Evolutionary conservation across 805 yeast species (phyloP), one percentile per base, ranked within the genome.

Genomic region (Starmera dryadoides): DNA sequence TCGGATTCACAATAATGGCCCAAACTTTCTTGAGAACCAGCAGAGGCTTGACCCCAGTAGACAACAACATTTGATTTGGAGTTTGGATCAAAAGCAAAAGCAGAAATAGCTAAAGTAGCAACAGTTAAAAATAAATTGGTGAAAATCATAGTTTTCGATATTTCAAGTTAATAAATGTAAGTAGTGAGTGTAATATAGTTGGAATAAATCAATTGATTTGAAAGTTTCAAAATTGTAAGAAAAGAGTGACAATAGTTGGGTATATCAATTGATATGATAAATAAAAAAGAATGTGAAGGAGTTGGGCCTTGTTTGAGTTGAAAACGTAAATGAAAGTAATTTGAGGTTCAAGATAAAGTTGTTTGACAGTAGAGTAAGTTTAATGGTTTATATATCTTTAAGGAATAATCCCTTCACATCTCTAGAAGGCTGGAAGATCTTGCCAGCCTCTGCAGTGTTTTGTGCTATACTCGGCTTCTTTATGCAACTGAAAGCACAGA

Each of bases 41-140:
- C 79, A 14, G 91, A 77, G 50, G 76, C 75, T 62, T 87, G 95
- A 39, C 96, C 96, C 96, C 96, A 87, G 63, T 87, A 87, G 7
- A 84, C 69, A 18, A 82, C 96, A 30, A 86, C 75, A 47, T 85
- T 83, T 25, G 68, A 53, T 35, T 71, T 67, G 28, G 78, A 58
- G 15, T 58, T 40, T 9, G 68, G 50, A 37, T 63, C 59, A 40
- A 64, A 65, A 14, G 64, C 39, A 8, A 42, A 14, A 6, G 36
- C 48, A 8, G 34, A 5, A 6, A 37, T n/a, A 20, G 38, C 16
- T 14, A 44, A 35, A 4, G 39, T 20, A 12, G 44, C 37, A 14
- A 46, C 7, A 12, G 32, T 17, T 25, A 12, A 9, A 6, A 30
- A 30, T 17, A 16, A 16, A 7, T 15, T n/a, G 8, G 6, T 30